phyloP scores from a whole-genome alignment of 345 rosid genomes.

The Populus alba region DNA sequence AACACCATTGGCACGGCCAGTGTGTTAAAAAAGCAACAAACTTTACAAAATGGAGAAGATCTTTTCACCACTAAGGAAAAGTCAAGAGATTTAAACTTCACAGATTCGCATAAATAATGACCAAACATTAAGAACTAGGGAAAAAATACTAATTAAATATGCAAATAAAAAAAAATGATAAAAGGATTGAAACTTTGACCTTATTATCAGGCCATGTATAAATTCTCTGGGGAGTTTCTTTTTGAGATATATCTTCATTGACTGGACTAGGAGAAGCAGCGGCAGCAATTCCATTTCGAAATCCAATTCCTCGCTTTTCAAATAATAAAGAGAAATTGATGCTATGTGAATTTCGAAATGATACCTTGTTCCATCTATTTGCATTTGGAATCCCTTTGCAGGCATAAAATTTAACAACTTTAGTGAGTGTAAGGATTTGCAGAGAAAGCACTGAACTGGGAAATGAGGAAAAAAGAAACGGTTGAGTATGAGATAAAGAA shows the following conservation, averaged over 20 bases:
- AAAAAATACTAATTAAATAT: background rate
- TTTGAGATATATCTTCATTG: conserved; percentile 27
- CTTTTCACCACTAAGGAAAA: background rate
- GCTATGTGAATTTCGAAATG: no score
- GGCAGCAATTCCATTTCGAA: background rate
- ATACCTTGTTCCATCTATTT: no score
- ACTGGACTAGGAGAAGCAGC: conserved; percentile 27
- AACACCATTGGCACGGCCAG: no score
- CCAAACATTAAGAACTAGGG: background rate
- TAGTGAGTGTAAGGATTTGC: background rate
- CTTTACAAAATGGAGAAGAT: background rate
- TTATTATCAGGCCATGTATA: conserved; percentile 54
- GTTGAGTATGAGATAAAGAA: background rate
- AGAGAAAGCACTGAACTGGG: background rate
- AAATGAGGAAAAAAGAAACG: background rate
- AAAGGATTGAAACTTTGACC: conserved; percentile 17
- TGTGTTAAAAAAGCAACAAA: no score
- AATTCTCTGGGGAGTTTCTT: conserved; percentile 17
- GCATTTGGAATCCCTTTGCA: background rate
- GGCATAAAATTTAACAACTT: background rate
- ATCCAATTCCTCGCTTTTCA: background rate
- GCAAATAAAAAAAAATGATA: background rate
- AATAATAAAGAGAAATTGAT: no score
- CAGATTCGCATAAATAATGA: no score
- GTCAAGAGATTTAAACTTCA: background rate